Base-by-base conservation (phyloP, 345 rosid species). In the Salix dunnii region DNA sequence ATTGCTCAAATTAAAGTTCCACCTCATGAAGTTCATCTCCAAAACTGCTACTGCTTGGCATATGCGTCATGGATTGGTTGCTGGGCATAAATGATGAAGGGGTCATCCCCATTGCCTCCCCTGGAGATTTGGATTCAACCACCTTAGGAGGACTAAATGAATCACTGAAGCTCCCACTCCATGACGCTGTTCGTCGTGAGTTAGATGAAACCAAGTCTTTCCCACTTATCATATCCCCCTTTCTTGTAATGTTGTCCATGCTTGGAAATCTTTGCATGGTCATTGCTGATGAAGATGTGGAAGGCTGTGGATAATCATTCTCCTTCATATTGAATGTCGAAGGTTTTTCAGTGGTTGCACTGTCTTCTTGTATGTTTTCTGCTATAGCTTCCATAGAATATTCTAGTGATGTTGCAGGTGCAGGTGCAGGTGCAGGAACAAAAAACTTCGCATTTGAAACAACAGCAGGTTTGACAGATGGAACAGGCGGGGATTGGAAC, bases 1-100 rank as follows among this genome's bases (percentile, higher is more conserved):
- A 60, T 78, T 64, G 67, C 71, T 70, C 78, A 55, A 31, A 36
- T 80, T 91, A 96, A 81, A 96, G 95, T 73, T 92, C 96, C 84
- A 96, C 99, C 82, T 93, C 97, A 27, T 93, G 95, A 55, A 96
- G 95, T 69, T 96, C 99, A 46, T 91, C 98, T 27, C 89, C 94
- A 65, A 87, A 66, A 78, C 89, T 87, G 84, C 90, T 83, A 67
- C 91, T 88, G 67, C 20, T 30, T 6, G 85, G 82, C 86, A 81
- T 77, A 14, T 23, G 77, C 53, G 73, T 30, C 67, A 35, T 68
- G 21, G 84, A 67, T 67, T 82, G 73, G 27, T 80, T 23, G 67
- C 51, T 74, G 4, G 86, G 87, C 89, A 83, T 79, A 68, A 70
- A 78, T n/a, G 76, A 11, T 1, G 86, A 42, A 6, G 86, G 86